Evolutionary conservation across 768 basidiomycete genomes (phyloP), one percentile per base, ranked within the genome.

Genomic region (Podaxis sp.): DNA sequence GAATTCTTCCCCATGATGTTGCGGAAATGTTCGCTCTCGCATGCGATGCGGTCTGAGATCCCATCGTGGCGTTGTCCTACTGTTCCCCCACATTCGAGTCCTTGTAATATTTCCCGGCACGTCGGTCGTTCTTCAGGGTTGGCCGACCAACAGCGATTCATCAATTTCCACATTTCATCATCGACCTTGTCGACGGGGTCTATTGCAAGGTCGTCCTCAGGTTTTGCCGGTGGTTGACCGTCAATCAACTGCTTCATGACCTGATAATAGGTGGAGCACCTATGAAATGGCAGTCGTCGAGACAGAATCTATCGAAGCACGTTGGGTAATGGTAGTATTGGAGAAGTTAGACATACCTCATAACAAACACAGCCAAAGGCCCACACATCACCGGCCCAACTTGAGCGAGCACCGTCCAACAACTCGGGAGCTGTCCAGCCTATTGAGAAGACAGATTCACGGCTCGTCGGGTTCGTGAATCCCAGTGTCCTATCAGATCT

Each of bases 391-490:
- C 63, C 64, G 0, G 63, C 65, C 22, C 44, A 3, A 30, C 33
- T 22, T 11, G n/a, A 39, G 3, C 30, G 2, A 22, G 30, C 7
- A 22, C 49, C 40, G 5, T 63, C 62, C 19, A 66, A 13, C 22
- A 66, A 26, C 40, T 68, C 67, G 9, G 67, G 67, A 42, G 67
- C 67, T 44, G 63, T 59, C 67, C 67, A 68, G n/a, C 65, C 26
- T 11, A 59, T 17, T 19, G 58, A 58, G 15, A 26, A 30, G 13
- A 53, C 58, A 46, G 4, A 5, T 28, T 17, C 26, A 9, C n/a
- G 28, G 8, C 26, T 52, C 8, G 22, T 24, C 3, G 39, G 12
- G 38, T 55, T 44, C 1, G 61, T 57, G 40, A 28, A 51, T 26
- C 49, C 52, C 8, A 58, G 17, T 9, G 38, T 63, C n/a, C 39